Evolutionary conservation across 2,329 filamentous ascomycete genomes (phyloP).

Genomic region (Colletotrichum spinosum): DNA sequence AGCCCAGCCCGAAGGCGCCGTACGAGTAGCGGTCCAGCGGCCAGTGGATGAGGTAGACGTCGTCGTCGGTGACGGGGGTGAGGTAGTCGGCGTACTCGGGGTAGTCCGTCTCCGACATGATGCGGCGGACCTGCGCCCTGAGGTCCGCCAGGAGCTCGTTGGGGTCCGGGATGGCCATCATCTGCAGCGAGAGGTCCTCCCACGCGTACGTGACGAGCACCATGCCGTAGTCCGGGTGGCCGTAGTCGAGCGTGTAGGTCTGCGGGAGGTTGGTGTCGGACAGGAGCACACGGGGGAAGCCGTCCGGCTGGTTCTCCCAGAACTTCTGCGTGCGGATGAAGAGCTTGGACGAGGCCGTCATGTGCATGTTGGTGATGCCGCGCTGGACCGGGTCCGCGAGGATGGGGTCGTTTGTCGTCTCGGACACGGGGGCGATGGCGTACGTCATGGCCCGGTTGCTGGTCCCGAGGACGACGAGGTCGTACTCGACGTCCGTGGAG

Average conservation of each 20-base stretch:
- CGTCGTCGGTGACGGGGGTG: slow-evolving; percentile 13
- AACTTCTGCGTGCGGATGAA: slow-evolving; percentile 22
- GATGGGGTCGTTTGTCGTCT: slow-evolving; percentile 9
- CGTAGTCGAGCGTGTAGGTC: too few species aligned
- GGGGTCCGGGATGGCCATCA: too few species aligned
- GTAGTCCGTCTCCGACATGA: slow-evolving; percentile 11
- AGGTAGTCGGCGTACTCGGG: slow-evolving; percentile 10
- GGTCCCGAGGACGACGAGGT: slow-evolving; percentile 1
- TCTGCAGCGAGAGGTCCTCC: too few species aligned
- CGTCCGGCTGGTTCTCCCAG: slow-evolving; percentile 13
- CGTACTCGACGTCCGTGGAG: slow-evolving; percentile 3
- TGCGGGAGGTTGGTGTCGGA: too few species aligned
- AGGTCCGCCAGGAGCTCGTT: background rate
- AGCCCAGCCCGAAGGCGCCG: slow-evolving; percentile 16
- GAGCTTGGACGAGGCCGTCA: slow-evolving; percentile 20
- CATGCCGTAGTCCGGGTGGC: too few species aligned
- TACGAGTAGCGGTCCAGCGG: slow-evolving; percentile 20
- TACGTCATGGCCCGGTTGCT: slow-evolving; percentile 6
- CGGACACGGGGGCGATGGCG: background rate
- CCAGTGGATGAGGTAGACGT: slow-evolving; percentile 20
- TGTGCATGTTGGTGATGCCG: slow-evolving; percentile 15
- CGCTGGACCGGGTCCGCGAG: slow-evolving; percentile 4
- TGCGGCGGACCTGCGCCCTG: slow-evolving; percentile 4
- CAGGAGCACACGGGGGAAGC: slow-evolving; percentile 14
- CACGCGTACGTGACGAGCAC: too few species aligned